Conservation (phyloP, 2,329 filamentous ascomycete genomes). For the Cladosporium sp. region DNA sequence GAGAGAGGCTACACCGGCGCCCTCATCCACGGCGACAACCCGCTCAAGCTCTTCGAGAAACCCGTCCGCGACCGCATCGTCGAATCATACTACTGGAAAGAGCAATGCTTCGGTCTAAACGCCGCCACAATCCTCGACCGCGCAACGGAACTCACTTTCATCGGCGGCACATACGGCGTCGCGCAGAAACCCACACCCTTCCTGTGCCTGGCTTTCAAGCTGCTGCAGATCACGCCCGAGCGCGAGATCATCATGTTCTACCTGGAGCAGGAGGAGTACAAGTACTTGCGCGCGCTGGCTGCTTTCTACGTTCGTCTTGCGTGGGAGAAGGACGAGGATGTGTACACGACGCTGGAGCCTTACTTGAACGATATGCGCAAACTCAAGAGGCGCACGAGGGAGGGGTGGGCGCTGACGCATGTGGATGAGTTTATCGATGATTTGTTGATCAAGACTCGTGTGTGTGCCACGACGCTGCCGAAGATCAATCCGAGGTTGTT, state of each 20-base stretch:
- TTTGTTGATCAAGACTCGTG: conserved; percentile 80
- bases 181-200: conserved; percentile 89
- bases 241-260: conserved; percentile 80
- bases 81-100: conserved; percentile 97
- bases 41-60: conserved; percentile 94
- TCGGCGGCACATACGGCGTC: conserved; percentile 85
- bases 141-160: conserved; percentile 77
- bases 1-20: conserved; percentile 79
- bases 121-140: conserved; percentile 79
- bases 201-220: conserved; percentile 90
- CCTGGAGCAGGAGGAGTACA: conserved; percentile 68
- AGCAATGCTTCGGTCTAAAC: conserved; percentile 96
- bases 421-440: conserved; percentile 96
- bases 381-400: conserved; percentile 72
- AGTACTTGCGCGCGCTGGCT: conserved; percentile 84
- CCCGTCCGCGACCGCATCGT: conserved; percentile 93
- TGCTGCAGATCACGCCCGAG: conserved; percentile 82
- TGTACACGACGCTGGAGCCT: conserved; percentile 80
- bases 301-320: conserved; percentile 93
- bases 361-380: conserved; percentile 82
- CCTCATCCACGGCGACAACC: conserved; percentile 87
- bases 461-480: conserved; percentile 89
- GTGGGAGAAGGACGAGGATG: conserved; percentile 76
- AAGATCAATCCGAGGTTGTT: conserved; percentile 82
- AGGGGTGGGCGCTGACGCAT: conserved; percentile 73